These are phyloP conservation scores for Fusarium beomiforme DNA, from an alignment of 2,329 filamentous ascomycete species.

Conservation along the genomic window DNA sequence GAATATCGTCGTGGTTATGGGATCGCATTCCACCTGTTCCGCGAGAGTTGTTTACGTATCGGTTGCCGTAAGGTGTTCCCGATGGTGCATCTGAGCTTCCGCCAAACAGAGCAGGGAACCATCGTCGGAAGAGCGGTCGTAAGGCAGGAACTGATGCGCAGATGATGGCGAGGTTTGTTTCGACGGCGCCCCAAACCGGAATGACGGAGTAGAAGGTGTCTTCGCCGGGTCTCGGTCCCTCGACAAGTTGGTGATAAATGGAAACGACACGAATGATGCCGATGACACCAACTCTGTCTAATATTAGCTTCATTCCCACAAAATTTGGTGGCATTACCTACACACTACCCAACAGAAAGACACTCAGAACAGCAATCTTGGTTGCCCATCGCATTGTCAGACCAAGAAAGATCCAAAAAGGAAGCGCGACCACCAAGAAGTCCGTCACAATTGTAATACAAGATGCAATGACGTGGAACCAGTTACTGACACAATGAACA, in stretches of 20 bases:
- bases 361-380: slow-evolving; percentile 52
- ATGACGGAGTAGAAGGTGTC: slow-evolving; percentile 42
- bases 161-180: slow-evolving; percentile 51
- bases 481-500: slow-evolving; percentile 48
- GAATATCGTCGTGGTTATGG: slow-evolving; percentile 21
- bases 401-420: slow-evolving; percentile 53
- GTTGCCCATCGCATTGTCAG: slow-evolving; percentile 51
- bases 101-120: slow-evolving; percentile 46
- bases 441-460: slow-evolving; percentile 55
- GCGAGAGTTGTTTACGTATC: slow-evolving; percentile 25
- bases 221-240: slow-evolving; percentile 35
- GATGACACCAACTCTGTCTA: slow-evolving; percentile 46
- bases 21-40: slow-evolving; percentile 34
- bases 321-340: slow-evolving; percentile 43
- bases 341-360: slow-evolving; percentile 52
- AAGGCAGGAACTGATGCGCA: slow-evolving; percentile 49
- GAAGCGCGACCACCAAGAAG: slow-evolving; percentile 51
- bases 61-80: slow-evolving; percentile 12
- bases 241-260: slow-evolving; percentile 37
- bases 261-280: slow-evolving; percentile 48
- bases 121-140: slow-evolving; percentile 47
- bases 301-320: background rate
- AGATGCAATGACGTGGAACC: slow-evolving; percentile 48
- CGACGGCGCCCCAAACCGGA: slow-evolving; percentile 49
- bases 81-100: slow-evolving; percentile 25